Percentiles rank a stretch among this genome's conserved stretches.
These are phyloP conservation scores for Leccinum fibrillosum DNA, from an alignment of 768 basidiomycete genomes.

Conservation along the genomic window DNA sequence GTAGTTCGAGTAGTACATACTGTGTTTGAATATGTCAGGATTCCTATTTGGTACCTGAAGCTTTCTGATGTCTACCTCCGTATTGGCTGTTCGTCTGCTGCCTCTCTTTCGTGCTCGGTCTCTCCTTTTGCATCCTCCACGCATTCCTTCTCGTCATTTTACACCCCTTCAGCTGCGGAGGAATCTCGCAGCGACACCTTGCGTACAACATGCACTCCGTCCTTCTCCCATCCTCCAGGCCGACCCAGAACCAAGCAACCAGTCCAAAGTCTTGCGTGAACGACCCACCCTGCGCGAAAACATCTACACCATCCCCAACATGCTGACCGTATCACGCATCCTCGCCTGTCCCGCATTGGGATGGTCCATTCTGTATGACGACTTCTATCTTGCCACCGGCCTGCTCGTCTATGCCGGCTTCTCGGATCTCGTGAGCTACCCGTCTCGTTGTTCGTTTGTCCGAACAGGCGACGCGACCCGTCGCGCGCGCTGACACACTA, in stretches of 20 bases:
- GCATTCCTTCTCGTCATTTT: not conserved
- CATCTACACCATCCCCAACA: conserved; percentile 92
- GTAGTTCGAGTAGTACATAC: not conserved
- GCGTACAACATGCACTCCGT: conserved; percentile 7
- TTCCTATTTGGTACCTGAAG: conserved; percentile 6
- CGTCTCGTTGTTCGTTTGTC: not conserved
- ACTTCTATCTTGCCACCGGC: conserved; percentile 78
- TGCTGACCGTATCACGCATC: conserved; percentile 86
- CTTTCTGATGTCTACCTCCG: conserved; percentile 11
- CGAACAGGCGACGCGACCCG: conserved; percentile 2
- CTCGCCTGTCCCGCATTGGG: conserved; percentile 88
- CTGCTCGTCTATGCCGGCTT: conserved; percentile 89
- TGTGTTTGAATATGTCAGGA: not conserved
- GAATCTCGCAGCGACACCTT: conserved; percentile 11
- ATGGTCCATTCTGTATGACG: conserved; percentile 79
- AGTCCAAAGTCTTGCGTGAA: conserved; percentile 5
- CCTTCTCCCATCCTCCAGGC: conserved; percentile 7
- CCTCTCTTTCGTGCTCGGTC: conserved; percentile 9
- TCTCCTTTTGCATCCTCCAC: not conserved
- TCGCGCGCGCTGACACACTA: not conserved
- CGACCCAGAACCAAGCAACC: conserved; percentile 4
- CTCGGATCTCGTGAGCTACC: conserved; percentile 74
- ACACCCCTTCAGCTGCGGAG: conserved; percentile 1
- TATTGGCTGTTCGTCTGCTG: not conserved
- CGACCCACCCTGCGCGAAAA: conserved; percentile 63